A percentile compares a stretch with the other conserved stretches of the same genome.
Evolutionary conservation across 306 rosid species (phyloP).

Genomic region (Gleditsia sinensis): DNA sequence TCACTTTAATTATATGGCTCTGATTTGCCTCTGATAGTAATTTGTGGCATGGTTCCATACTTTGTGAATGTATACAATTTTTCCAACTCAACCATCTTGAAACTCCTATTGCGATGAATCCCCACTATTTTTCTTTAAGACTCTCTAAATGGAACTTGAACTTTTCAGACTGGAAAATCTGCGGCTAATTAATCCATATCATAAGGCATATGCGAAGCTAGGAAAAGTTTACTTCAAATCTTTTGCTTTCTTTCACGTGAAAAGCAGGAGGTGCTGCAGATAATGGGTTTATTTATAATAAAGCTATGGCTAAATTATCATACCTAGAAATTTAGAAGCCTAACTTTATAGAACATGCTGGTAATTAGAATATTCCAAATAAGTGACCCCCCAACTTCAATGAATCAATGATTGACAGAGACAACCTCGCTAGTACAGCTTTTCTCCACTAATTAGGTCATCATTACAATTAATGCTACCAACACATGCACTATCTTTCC

Average conservation of each 20-base stretch:
- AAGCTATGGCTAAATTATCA: constrained; percentile 12
- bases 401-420: constrained; percentile 32
- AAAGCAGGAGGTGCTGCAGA: neutral
- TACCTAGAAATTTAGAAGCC: neutral
- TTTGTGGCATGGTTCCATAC: neutral
- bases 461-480: constrained; percentile 16
- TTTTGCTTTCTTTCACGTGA: too few relatives aligned
- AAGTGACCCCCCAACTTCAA: constrained; percentile 32
- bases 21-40: neutral
- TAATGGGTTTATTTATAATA: constrained; percentile 21
- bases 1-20: constrained; percentile 36
- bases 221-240: too few relatives aligned
- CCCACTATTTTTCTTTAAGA: too few relatives aligned
- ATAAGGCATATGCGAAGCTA: neutral
- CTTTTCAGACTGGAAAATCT: too few relatives aligned
- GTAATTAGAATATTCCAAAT: neutral
- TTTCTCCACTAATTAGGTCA: constrained; percentile 30
- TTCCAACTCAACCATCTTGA: neutral
- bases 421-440: constrained; percentile 27
- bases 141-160: too few relatives aligned
- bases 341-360: constrained; percentile 6
- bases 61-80: neutral
- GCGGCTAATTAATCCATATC: neutral
- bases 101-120: neutral
- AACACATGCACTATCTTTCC: neutral